Evolutionary conservation across 352 stramenopile species (phyloP).

Genomic region (Halophytophthora batemanensis): DNA sequence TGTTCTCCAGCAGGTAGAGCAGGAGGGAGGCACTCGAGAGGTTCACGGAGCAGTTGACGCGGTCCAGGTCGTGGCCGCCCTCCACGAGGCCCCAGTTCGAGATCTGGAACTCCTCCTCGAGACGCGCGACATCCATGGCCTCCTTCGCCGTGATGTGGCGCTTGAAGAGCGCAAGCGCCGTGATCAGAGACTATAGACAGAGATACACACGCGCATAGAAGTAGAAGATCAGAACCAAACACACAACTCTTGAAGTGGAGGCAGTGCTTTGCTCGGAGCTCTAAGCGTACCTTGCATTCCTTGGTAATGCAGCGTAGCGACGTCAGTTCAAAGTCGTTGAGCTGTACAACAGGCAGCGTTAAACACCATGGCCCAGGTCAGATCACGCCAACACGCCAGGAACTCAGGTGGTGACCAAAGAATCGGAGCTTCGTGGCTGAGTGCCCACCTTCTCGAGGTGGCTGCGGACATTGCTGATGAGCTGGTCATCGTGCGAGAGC

Average conservation of each 20-base stretch:
- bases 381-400: neutral
- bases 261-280: no score
- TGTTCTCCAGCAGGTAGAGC: conserved; percentile 79
- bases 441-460: conserved; percentile 54
- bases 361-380: no score
- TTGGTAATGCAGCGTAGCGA: conserved; percentile 72
- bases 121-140: conserved; percentile 76
- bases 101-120: conserved; percentile 90
- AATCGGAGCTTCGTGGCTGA: conserved; percentile 4
- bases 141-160: conserved; percentile 84
- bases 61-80: conserved; percentile 85
- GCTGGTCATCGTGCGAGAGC: conserved; percentile 56
- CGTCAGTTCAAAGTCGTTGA: conserved; percentile 75
- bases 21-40: conserved; percentile 84
- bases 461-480: conserved; percentile 60
- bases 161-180: conserved; percentile 75
- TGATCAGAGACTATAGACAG: conserved; percentile 67
- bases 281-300: conserved; percentile 75
- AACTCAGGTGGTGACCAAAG: conserved; percentile 3
- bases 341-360: conserved; percentile 33
- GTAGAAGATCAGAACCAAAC: conserved; percentile 2
- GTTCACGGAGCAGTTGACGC: conserved; percentile 82
- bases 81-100: conserved; percentile 86
- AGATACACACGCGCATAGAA: conserved; percentile 2
- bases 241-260: no score